A percentile compares a stretch with the other conserved stretches of the same genome.
Conservation (phyloP, 1,284 basidiomycete genomes). For the Cystobasidium slooffiae region DNA sequence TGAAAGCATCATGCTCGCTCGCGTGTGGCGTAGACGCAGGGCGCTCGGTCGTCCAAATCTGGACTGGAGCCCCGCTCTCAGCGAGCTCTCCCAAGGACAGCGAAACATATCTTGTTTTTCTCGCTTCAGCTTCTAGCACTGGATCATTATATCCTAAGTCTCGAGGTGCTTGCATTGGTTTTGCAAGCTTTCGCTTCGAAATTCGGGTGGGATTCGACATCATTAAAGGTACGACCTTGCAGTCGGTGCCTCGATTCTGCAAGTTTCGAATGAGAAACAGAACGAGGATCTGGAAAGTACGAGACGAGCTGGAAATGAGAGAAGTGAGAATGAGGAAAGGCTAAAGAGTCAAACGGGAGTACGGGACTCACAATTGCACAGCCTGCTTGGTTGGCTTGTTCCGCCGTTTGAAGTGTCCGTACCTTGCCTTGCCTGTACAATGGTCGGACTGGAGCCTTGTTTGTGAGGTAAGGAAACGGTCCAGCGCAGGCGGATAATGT, state of each 20-base stretch:
- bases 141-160: conserved; percentile 16
- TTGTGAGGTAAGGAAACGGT: not conserved
- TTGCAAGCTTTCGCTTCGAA: conserved; percentile 33
- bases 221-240: not conserved
- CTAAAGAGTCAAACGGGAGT: too few relatives aligned
- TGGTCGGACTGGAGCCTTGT: conserved; percentile 9
- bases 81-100: conserved; percentile 2
- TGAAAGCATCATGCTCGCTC: not conserved
- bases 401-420: too few relatives aligned
- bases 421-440: too few relatives aligned
- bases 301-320: too few relatives aligned
- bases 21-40: not conserved
- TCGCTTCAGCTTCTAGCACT: conserved; percentile 15
- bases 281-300: not conserved
- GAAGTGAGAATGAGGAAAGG: too few relatives aligned
- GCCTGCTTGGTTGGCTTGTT: too few relatives aligned
- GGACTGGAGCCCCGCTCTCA: not conserved
- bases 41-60: conserved; percentile 5
- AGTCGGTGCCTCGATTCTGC: too few relatives aligned
- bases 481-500: not conserved
- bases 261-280: too few relatives aligned
- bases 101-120: conserved; percentile 13
- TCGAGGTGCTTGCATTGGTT: conserved; percentile 21
- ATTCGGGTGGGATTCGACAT: conserved; percentile 11
- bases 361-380: too few relatives aligned